phyloP scores from a whole-genome alignment of 257 asterid genomes.

The Hygrophila difformis region DNA sequence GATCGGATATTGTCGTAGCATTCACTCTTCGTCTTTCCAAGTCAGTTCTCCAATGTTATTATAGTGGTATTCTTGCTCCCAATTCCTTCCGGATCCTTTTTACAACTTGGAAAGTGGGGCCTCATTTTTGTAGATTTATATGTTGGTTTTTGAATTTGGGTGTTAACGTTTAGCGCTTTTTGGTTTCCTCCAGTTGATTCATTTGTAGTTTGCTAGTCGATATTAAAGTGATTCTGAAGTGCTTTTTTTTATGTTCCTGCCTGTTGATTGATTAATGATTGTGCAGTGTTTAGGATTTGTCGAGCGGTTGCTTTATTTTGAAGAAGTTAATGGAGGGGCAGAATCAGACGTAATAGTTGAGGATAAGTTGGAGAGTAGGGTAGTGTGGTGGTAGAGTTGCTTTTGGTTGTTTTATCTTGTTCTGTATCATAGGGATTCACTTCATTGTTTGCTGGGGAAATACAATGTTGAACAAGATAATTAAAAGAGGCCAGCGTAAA shows the following conservation, averaged over 20 bases:
- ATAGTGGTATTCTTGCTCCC: too few relatives aligned
- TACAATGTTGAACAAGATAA: conserved; percentile 51
- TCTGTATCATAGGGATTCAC: not conserved
- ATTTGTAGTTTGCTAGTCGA: too few relatives aligned
- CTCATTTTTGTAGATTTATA: too few relatives aligned
- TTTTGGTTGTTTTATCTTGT: conserved; percentile 8
- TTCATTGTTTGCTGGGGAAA: conserved; percentile 9
- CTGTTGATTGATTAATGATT: conserved; percentile 8
- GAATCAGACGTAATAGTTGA: conserved; percentile 11
- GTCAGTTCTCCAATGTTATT: too few relatives aligned
- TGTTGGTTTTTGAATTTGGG: too few relatives aligned
- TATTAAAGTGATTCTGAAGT: not conserved
- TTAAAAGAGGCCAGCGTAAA: conserved; percentile 53
- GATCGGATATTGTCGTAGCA: too few relatives aligned
- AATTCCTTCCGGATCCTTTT: too few relatives aligned
- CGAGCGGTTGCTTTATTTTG: conserved; percentile 19
- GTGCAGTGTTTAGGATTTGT: not conserved
- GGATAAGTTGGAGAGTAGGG: conserved; percentile 15
- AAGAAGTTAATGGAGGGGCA: conserved; percentile 15
- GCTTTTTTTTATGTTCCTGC: not conserved
- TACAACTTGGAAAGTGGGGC: too few relatives aligned
- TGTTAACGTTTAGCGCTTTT: too few relatives aligned
- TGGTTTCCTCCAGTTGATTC: too few relatives aligned
- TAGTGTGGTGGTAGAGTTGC: conserved; percentile 13
- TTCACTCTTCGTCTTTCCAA: too few relatives aligned